Evolutionary conservation across 192 early-diverging fungal species (phyloP).

Genomic region (Umbelopsis vinacea): DNA sequence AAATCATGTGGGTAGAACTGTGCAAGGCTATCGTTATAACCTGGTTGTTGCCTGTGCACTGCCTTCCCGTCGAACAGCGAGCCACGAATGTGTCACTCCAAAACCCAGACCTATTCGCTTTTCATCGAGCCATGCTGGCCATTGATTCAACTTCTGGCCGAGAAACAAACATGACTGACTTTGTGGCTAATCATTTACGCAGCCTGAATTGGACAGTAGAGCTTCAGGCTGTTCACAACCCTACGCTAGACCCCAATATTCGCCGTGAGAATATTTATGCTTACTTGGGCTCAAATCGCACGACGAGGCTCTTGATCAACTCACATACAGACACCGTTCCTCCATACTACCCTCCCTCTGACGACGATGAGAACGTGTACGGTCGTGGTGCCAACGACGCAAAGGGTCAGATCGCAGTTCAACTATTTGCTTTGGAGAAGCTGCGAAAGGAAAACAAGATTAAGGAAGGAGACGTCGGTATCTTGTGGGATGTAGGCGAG

Average conservation of each 20-base stretch:
- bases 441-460: slow-evolving; percentile 50
- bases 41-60: background rate
- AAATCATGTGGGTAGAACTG: background rate
- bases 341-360: slow-evolving; percentile 47
- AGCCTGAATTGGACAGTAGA: slow-evolving; percentile 49
- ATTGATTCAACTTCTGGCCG: slow-evolving; percentile 13
- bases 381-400: slow-evolving; percentile 53
- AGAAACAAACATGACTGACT: slow-evolving; percentile 30
- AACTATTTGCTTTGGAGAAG: slow-evolving; percentile 50
- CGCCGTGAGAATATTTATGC: slow-evolving; percentile 52
- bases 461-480: slow-evolving; percentile 51
- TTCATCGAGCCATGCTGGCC: slow-evolving; percentile 4
- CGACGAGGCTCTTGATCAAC: slow-evolving; percentile 43
- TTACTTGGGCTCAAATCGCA: slow-evolving; percentile 41
- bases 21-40: background rate
- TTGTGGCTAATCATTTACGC: slow-evolving; percentile 37
- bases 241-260: slow-evolving; percentile 3
- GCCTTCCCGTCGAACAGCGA: background rate
- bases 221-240: slow-evolving; percentile 37
- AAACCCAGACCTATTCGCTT: background rate
- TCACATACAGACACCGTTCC: slow-evolving; percentile 57
- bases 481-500: slow-evolving; percentile 57
- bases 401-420: slow-evolving; percentile 52
- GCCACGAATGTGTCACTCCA: slow-evolving; percentile 6
- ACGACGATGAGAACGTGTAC: slow-evolving; percentile 49